Percentiles rank a stretch among this genome's conserved stretches.
phyloP scores from a whole-genome alignment of 176 grass and related monocot species.

The Raddia guianensis region DNA sequence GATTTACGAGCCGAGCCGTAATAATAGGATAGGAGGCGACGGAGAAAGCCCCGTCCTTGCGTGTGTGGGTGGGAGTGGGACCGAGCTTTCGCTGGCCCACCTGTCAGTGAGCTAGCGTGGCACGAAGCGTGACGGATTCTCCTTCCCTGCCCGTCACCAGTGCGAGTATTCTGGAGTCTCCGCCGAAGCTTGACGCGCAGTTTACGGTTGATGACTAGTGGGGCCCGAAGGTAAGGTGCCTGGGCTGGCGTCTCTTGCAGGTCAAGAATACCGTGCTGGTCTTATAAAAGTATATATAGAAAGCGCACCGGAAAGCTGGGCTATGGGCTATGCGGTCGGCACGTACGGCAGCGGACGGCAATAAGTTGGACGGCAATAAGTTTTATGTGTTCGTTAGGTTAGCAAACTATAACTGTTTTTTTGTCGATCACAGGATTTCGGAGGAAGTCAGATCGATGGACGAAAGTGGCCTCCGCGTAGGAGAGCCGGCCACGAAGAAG shows the following conservation, averaged over 20 bases:
- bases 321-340: too few species aligned
- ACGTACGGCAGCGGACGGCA: too few species aligned
- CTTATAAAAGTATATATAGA: too few species aligned
- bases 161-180: background rate
- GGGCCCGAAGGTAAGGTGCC: background rate
- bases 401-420: too few species aligned
- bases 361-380: too few species aligned
- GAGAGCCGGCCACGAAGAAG: too few species aligned
- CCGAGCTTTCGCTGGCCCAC: fast-evolving
- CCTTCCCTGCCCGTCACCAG: background rate
- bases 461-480: too few species aligned
- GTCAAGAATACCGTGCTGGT: background rate
- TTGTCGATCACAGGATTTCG: too few species aligned
- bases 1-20: background rate
- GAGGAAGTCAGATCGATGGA: too few species aligned
- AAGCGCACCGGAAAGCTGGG: too few species aligned
- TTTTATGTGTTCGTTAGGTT: too few species aligned
- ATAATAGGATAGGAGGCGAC: background rate
- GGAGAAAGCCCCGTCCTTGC: background rate
- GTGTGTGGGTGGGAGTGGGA: background rate
- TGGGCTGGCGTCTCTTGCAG: background rate
- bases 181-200: too few species aligned
- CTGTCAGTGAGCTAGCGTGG: background rate
- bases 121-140: background rate
- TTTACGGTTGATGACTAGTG: background rate